Evolutionary conservation across 805 yeast genomes (phyloP), one percentile per base, ranked within the genome.

Genomic region (Myxozyma lipomycoides): DNA sequence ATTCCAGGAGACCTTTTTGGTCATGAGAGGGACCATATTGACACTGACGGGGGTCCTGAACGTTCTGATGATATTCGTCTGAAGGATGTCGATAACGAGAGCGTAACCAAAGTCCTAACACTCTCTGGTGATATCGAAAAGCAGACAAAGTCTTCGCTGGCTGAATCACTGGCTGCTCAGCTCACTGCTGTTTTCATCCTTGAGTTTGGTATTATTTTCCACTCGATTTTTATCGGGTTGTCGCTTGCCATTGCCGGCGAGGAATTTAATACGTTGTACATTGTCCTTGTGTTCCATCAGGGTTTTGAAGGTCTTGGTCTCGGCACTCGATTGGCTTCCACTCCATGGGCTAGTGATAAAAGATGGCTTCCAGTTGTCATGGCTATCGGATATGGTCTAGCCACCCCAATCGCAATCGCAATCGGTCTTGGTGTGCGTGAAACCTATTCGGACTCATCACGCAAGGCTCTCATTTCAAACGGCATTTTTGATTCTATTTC

Each of bases 181-280:
- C 56, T 76, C 43, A 67, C 69, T 35, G 76, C 78, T 1, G 72
- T 81, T 43, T 64, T 81, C 40, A 75, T 82, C 15, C 72, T 84
- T 52, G 95, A 86, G 65, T 83, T 84, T 58, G 95, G 95, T 62
- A 75, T 87, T 40, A 68, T 87, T 28, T 84, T 86, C 73, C 95
- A 87, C 68, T 87, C 95, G 2, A 78, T 87, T 2, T 85, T 87
- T 62, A 77, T 87, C 49, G 95, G 95, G 23, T 72, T 87, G 45
- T 76, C 93, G 0, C 72, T 86, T 41, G 86, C 93, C 1, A 84
- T 84, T 17, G 73, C 93, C 3, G 93, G 90, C 43, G 83, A 79
- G 1, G 91, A 84, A 64, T 86, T 86, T 64, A 77, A 72, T 51
- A 77, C 86, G 4, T 70, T 86, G 44, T 86, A 83, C 66, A 76